A percentile compares a stretch with the other conserved stretches of the same genome.
Conservation (phyloP, 1,139 yeast species). For the Pneumocystis carinii region DNA sequence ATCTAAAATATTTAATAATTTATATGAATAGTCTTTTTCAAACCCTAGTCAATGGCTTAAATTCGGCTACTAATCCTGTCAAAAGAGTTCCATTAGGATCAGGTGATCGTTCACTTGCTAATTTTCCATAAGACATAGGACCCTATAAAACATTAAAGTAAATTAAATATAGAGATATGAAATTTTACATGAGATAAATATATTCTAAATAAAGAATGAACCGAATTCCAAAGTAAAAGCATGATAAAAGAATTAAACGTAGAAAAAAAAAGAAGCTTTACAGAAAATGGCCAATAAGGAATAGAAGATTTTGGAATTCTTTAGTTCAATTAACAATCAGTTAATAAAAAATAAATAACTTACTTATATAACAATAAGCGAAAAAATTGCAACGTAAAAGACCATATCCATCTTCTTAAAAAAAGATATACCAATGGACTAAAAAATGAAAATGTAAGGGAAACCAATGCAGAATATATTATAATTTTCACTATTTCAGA, state of each 20-base stretch:
- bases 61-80: slow-evolving; percentile 44
- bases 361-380: slow-evolving; percentile 18
- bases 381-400: slow-evolving; percentile 21
- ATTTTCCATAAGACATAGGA: slow-evolving; percentile 59
- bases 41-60: slow-evolving; percentile 36
- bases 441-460: neutral
- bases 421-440: slow-evolving; percentile 37
- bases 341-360: neutral
- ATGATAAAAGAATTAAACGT: slow-evolving; percentile 30
- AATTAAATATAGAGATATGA: neutral
- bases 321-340: neutral
- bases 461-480: slow-evolving; percentile 9
- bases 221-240: slow-evolving; percentile 42
- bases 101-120: slow-evolving; percentile 50
- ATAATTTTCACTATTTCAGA: slow-evolving; percentile 6
- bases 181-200: slow-evolving; percentile 36
- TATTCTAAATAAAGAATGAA: slow-evolving; percentile 50
- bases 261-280: slow-evolving; percentile 27
- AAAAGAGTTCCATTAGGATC: slow-evolving; percentile 64
- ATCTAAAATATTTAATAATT: slow-evolving; percentile 11
- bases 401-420: slow-evolving; percentile 34
- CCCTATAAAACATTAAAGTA: slow-evolving; percentile 32
- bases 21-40: neutral
- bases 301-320: slow-evolving; percentile 14
- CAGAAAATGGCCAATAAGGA: slow-evolving; percentile 26